A percentile compares a stretch with the other conserved stretches of the same genome.
phyloP scores from a whole-genome alignment of 2,329 filamentous ascomycete genomes.

The Allantophomopsis lycopodina region DNA sequence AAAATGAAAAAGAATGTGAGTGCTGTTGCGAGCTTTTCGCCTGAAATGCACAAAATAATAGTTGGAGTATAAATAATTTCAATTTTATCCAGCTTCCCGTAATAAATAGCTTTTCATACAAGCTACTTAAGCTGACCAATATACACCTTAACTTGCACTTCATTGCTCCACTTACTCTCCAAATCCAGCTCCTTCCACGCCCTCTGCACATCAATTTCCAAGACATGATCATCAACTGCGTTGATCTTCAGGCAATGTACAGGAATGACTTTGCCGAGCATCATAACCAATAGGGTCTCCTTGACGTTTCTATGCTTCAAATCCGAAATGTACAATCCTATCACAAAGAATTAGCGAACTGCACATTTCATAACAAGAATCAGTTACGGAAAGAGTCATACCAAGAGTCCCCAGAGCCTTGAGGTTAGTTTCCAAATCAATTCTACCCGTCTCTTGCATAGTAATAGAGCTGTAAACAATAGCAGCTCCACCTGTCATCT shows the following conservation, averaged over 20 bases:
- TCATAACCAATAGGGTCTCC: constrained; percentile 58
- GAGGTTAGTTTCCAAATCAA: constrained; percentile 53
- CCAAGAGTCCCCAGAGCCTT: constrained; percentile 71
- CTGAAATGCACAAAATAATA: too few relatives aligned
- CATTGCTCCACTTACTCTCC: constrained; percentile 65
- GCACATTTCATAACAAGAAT: background rate
- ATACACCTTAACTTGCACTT: constrained; percentile 44
- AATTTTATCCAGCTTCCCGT: background rate
- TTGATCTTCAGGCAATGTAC: constrained; percentile 47
- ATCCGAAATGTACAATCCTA: constrained; percentile 64
- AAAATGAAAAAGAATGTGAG: too few relatives aligned
- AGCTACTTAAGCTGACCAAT: constrained; percentile 5
- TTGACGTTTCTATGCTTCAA: constrained; percentile 46
- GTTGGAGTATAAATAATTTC: too few relatives aligned
- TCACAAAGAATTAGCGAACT: constrained; percentile 2
- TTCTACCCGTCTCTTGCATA: constrained; percentile 40
- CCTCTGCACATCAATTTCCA: constrained; percentile 62
- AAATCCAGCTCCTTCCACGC: constrained; percentile 70
- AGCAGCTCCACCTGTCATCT: constrained; percentile 82
- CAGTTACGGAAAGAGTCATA: constrained; percentile 19
- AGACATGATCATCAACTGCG: constrained; percentile 36
- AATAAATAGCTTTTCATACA: background rate
- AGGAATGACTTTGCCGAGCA: constrained; percentile 60
- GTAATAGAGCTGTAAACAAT: constrained; percentile 49
- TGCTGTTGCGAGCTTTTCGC: too few relatives aligned